These are phyloP conservation scores for Geotrichum klebahnii DNA, from an alignment of 1,139 yeast genomes.

Conservation along the genomic window DNA sequence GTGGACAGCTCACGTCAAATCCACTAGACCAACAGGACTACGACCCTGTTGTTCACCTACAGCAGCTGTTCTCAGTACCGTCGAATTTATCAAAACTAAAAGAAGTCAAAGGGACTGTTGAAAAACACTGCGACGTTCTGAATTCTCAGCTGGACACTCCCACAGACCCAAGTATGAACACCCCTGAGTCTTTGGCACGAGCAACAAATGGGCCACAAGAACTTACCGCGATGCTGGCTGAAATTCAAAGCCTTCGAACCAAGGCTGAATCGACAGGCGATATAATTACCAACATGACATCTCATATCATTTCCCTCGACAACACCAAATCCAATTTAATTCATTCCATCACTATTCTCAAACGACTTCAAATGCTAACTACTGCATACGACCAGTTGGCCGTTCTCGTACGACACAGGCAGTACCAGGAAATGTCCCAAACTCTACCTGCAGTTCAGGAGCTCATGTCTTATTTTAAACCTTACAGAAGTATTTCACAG, in stretches of 20 bases:
- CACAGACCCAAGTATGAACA: not conserved
- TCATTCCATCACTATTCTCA: constrained; percentile 76
- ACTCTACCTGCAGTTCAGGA: constrained; percentile 76
- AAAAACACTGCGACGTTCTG: constrained; percentile 48
- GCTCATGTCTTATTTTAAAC: constrained; percentile 68
- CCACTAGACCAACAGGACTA: constrained; percentile 30
- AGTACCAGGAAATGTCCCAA: constrained; percentile 64
- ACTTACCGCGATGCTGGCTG: constrained; percentile 40
- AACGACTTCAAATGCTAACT: constrained; percentile 80
- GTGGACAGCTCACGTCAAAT: constrained; percentile 6
- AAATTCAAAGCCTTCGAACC: constrained; percentile 46
- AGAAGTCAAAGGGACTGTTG: constrained; percentile 31
- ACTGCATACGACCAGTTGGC: constrained; percentile 69
- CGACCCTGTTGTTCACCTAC: constrained; percentile 43
- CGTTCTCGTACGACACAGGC: constrained; percentile 45
- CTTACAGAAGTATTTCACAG: constrained; percentile 79
- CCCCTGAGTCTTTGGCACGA: constrained; percentile 4
- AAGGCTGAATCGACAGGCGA: constrained; percentile 57
- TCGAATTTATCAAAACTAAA: constrained; percentile 26
- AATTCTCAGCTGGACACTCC: not conserved
- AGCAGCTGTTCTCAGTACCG: constrained; percentile 34
- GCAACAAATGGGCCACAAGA: constrained; percentile 15
- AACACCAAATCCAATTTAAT: constrained; percentile 78
- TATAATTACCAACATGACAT: constrained; percentile 66
- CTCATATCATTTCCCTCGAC: constrained; percentile 73